Evolutionary conservation across 2,329 filamentous ascomycete genomes (phyloP).

Genomic region (Diplocarpon rosae): DNA sequence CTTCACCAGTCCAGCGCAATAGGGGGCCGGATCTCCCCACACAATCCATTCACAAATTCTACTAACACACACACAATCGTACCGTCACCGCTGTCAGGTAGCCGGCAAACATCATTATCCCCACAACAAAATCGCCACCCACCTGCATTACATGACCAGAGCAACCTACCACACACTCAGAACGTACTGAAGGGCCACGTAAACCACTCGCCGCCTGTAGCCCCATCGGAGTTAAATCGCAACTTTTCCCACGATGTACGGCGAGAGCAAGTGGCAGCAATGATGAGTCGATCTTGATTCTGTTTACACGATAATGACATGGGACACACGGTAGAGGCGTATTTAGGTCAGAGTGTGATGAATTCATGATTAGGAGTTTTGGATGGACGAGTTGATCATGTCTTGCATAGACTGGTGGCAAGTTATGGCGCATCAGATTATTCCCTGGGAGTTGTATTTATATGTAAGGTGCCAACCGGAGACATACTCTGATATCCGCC

Average conservation of each 20-base stretch:
- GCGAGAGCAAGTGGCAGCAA: slow-evolving; percentile 17
- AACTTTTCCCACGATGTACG: slow-evolving; percentile 20
- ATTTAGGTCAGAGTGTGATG: slow-evolving; percentile 3
- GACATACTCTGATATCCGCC: background rate
- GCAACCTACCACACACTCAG: slow-evolving; percentile 1
- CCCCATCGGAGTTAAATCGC: slow-evolving; percentile 13
- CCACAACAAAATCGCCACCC: slow-evolving; percentile 22
- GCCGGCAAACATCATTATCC: slow-evolving; percentile 25
- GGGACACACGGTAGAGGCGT: slow-evolving; percentile 19
- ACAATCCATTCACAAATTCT: slow-evolving; percentile 24
- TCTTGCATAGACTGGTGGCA: slow-evolving; percentile 16
- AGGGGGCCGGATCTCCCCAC: slow-evolving; percentile 23
- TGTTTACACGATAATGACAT: slow-evolving; percentile 20
- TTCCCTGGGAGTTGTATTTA: slow-evolving; percentile 14
- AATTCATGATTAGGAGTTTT: slow-evolving; percentile 14
- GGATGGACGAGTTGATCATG: slow-evolving; percentile 5
- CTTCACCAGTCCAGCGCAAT: slow-evolving; percentile 21
- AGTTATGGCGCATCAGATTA: slow-evolving; percentile 9
- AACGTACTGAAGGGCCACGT: slow-evolving; percentile 13
- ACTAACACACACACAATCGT: slow-evolving; percentile 22
- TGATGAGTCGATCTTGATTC: slow-evolving; percentile 20
- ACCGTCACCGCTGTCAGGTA: slow-evolving; percentile 24
- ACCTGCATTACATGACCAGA: slow-evolving; percentile 12
- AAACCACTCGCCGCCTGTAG: slow-evolving; percentile 15
- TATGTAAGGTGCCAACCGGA: slow-evolving; percentile 17